Base-by-base conservation (phyloP, 306 rosid genomes). In the Cicer chorassanicum region DNA sequence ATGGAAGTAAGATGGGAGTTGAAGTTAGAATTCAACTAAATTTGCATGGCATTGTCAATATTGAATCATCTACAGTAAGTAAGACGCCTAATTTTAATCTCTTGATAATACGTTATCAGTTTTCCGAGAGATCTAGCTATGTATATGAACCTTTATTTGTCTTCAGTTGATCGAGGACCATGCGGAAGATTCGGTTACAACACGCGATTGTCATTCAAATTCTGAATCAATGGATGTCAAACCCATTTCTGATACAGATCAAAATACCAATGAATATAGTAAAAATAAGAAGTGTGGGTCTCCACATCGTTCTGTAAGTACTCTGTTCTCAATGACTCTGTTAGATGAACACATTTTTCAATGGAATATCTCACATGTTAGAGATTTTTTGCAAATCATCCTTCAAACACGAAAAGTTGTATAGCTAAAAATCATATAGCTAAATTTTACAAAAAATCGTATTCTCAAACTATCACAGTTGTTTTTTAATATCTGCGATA, bases 1-100 rank as follows among this genome's bases (percentile, higher is more conserved):
- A 51, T 55, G 84, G 76, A 36, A 82, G 82, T 57, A 87, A 82
- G 76, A 51, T 79, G n/a, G 83, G 78, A 84, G 72, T 90, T 81
- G 84, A 87, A 83, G 91, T 90, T 77, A 83, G 62, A 87, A 83
- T 89, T 77, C 85, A 78, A 36, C 81, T 93, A 80, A 88, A 86
- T 71, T 85, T 90, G 74, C 87, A 93, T 15, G 91, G 98, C 36
- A 86, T 89, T 62, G 81, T 90, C 83, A 75, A 67, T 68, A 86
- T 93, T 72, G 89, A 89, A 82, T 89, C 95, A 72, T 86, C 91
- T 69, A 83, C 79, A 55, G 96, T 90, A 73, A 84, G 92, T 84
- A 80, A 72, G 81, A 77, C 69, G 34, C 68, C 63, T 64, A 11
- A 9, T 42, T 71, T 72, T 79, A 11, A 67, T 75, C 49, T 63